Percentiles rank a stretch among this genome's conserved stretches.
Evolutionary conservation across 352 stramenopile species (phyloP).

Genomic region (Globisporangium emineosum): DNA sequence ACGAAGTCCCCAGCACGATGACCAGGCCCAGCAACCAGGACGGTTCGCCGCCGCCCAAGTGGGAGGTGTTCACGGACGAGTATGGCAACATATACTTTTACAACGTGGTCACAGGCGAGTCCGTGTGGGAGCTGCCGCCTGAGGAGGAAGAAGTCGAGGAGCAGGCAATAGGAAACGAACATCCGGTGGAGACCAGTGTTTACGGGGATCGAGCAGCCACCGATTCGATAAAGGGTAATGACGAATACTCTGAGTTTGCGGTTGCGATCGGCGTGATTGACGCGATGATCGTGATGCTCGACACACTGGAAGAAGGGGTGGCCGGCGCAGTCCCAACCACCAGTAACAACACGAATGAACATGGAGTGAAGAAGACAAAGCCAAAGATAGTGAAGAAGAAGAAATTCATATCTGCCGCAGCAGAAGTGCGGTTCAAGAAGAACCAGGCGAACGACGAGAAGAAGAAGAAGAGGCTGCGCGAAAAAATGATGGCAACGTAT

Average conservation of each 20-base stretch:
- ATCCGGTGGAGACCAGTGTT: background rate
- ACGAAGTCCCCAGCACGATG: background rate
- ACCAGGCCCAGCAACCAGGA: background rate
- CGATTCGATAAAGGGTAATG: slow-evolving; percentile 1
- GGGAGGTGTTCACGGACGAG: slow-evolving; percentile 65
- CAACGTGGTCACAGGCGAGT: slow-evolving; percentile 61
- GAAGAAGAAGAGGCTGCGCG: slow-evolving; percentile 33
- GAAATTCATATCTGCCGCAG: slow-evolving; percentile 47
- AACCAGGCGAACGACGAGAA: slow-evolving; percentile 43
- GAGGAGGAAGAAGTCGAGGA: slow-evolving; percentile 24
- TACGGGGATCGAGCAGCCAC: background rate
- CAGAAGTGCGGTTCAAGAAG: slow-evolving; percentile 43
- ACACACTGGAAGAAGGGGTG: slow-evolving; percentile 26
- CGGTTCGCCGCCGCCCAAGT: slow-evolving; percentile 18
- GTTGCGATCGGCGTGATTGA: slow-evolving; percentile 54
- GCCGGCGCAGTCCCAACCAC: background rate
- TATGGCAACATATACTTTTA: slow-evolving; percentile 76
- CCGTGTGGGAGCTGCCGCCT: slow-evolving; percentile 60
- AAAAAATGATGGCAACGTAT: slow-evolving; percentile 34
- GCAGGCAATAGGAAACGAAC: background rate
- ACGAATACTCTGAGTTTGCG: slow-evolving; percentile 28
- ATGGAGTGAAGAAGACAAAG: slow-evolving; percentile 17
- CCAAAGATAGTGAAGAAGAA: slow-evolving; percentile 18
- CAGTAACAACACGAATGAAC: slow-evolving; percentile 10
- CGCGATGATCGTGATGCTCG: slow-evolving; percentile 34